Conservation (phyloP, 2,329 filamentous ascomycete species). For the Pseudogymnoascus sp. region DNA sequence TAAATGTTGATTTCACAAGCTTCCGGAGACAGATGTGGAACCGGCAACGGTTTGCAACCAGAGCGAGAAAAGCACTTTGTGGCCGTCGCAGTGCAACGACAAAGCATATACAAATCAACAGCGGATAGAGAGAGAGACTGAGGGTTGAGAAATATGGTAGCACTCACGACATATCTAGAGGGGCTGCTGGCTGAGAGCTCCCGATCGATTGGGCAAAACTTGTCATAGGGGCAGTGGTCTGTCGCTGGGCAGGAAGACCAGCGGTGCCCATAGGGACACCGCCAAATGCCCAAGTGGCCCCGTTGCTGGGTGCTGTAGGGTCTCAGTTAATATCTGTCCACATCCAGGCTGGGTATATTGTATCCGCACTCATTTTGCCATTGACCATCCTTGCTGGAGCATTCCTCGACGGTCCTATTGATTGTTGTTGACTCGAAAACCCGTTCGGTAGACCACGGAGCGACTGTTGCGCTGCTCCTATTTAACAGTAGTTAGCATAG, state of each 20-base stretch:
- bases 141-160: slow-evolving; percentile 17
- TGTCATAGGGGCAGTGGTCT: slow-evolving; percentile 49
- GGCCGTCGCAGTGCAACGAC: neutral
- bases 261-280: slow-evolving; percentile 52
- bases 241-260: slow-evolving; percentile 44
- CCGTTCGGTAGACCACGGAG: slow-evolving; percentile 54
- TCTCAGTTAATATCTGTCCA: slow-evolving; percentile 7
- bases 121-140: neutral
- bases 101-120: neutral
- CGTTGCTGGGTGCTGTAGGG: slow-evolving; percentile 27
- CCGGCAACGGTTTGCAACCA: neutral
- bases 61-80: neutral
- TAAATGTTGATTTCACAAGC: neutral
- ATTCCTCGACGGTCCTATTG: slow-evolving; percentile 46
- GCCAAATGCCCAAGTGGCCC: slow-evolving; percentile 52
- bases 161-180: slow-evolving; percentile 58
- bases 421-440: slow-evolving; percentile 53
- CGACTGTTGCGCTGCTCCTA: slow-evolving; percentile 53
- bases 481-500: neutral
- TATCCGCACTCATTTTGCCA: slow-evolving; percentile 53
- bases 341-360: slow-evolving; percentile 8
- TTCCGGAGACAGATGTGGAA: neutral
- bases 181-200: slow-evolving; percentile 53
- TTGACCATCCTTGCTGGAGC: slow-evolving; percentile 54
- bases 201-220: slow-evolving; percentile 60